Conservation (phyloP, 176 grass and related monocot species). For the Ampelocalamus luodianensis region DNA sequence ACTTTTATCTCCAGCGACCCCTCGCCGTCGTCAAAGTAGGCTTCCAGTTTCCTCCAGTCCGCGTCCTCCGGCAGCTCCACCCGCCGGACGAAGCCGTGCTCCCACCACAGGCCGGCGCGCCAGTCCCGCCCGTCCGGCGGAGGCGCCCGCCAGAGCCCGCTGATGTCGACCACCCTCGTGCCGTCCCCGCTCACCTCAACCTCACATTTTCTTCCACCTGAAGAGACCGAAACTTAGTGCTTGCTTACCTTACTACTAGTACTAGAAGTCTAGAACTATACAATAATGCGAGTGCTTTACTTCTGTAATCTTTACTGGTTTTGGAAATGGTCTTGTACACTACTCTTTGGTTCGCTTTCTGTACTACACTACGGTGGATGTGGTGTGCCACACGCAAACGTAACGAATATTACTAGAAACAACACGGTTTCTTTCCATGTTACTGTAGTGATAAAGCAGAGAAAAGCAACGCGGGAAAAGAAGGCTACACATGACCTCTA, state of each 20-base stretch:
- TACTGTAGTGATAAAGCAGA: slow-evolving; percentile 25
- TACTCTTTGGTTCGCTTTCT: not conserved
- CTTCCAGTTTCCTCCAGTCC: slow-evolving; percentile 69
- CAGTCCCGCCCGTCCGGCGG: slow-evolving; percentile 66
- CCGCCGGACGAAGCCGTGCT: slow-evolving; percentile 84
- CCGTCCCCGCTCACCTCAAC: slow-evolving; percentile 74
- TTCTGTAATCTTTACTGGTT: slow-evolving; percentile 17
- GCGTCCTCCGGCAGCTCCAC: slow-evolving; percentile 84
- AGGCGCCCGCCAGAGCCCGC: slow-evolving; percentile 68
- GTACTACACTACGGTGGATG: not conserved
- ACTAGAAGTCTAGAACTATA: not conserved
- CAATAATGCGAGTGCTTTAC: not conserved
- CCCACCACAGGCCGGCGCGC: slow-evolving; percentile 83
- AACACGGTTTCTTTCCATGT: not conserved
- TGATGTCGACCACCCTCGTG: slow-evolving; percentile 76
- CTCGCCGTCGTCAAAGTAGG: slow-evolving; percentile 65
- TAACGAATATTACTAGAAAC: slow-evolving; percentile 38
- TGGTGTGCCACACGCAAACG: slow-evolving; percentile 35
- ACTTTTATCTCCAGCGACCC: slow-evolving; percentile 77
- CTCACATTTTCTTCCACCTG: slow-evolving; percentile 75
- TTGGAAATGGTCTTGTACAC: slow-evolving; percentile 42
- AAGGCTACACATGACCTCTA: slow-evolving; percentile 24
- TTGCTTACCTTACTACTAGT: not conserved
- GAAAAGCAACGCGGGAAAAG: not conserved
- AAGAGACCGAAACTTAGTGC: not conserved